Base-by-base conservation (phyloP, 2,329 filamentous ascomycete species). In the Emergomyces pasteurianus region DNA sequence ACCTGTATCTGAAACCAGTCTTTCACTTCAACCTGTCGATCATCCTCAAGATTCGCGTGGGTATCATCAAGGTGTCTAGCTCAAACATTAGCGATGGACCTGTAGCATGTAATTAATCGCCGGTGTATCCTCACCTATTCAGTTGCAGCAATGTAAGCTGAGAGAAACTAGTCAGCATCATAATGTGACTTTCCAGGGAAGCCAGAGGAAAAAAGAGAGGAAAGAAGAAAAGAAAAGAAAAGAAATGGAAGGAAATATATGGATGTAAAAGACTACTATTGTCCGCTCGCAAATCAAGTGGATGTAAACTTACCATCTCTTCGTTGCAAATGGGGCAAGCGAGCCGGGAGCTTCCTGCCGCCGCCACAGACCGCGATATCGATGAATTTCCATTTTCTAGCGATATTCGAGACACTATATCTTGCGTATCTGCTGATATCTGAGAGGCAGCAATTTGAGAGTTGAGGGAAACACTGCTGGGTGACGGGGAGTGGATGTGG, bases 251-350 rank as follows among this genome's bases (percentile, higher is more conserved):
- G 31, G 31, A 31, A 3, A 31, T 31, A 31, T 31, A 31, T 40
- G 34, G 23, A 6, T 31, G 31, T 42, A 31, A 34, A 21, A 8
- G 7, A n/a, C n/a, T n/a, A 46, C 21, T 47, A 31, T 40, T 42
- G 14, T 23, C 16, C 12, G 28, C 9, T 23, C n/a, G 31, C 6
- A 38, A 31, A 58, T 21, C 23, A 23, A n/a, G 38, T 26, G 46
- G 18, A 49, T 58, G 31, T 38, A 54, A 53, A 69, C 77, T 65
- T 78, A 94, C 91, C 94, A 99, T 99, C 75, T 96, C 92, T 77
- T 97, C 95, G 67, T 86, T 91, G 75, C 94, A 99, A 71, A 99
- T 99, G n/a, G 94, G 94, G 73, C 94, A 99, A 60, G 92, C 85
- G 62, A 99, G 84, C 73, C 83, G 83, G 65, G 83, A 83, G 66